Percentiles rank a stretch among this genome's conserved stretches.
Evolutionary conservation across 805 yeast genomes (phyloP).

Genomic region (Sugiyamaella qingdaonensis): DNA sequence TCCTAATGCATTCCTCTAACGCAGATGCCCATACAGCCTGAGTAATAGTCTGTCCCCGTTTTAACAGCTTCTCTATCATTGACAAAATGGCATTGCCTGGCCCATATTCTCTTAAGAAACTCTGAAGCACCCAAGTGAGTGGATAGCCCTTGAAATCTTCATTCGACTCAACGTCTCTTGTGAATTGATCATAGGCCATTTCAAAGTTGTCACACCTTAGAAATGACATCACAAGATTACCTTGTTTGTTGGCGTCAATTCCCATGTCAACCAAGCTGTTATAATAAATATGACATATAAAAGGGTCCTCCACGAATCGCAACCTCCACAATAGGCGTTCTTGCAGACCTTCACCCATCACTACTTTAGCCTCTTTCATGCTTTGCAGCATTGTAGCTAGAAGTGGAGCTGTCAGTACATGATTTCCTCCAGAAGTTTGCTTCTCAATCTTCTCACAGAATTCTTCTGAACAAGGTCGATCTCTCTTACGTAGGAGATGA

Average conservation of each 20-base stretch:
- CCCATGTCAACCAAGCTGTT: not conserved
- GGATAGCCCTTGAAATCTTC: not conserved
- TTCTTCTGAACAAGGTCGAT: too few species aligned
- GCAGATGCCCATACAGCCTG: not conserved
- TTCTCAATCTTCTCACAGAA: not conserved
- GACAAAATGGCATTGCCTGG: not conserved
- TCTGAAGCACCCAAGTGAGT: not conserved
- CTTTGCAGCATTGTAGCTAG: not conserved
- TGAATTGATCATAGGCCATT: not conserved
- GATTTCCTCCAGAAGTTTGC: not conserved
- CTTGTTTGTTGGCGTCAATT: not conserved
- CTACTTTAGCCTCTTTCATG: not conserved
- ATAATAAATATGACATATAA: slow-evolving; percentile 3
- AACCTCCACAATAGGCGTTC: slow-evolving; percentile 7
- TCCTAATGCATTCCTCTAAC: not conserved
- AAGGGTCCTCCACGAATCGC: slow-evolving; percentile 12
- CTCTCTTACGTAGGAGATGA: too few species aligned
- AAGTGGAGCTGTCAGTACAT: not conserved
- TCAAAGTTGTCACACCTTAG: not conserved
- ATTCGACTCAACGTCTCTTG: not conserved
- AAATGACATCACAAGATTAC: slow-evolving; percentile 1
- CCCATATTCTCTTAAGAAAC: not conserved
- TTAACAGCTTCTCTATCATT: not conserved
- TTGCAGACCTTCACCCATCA: not conserved
- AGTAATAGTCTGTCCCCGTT: not conserved